Conservation (phyloP, 2,329 filamentous ascomycete genomes). For the Hymenotorrendiella dingleyae region DNA sequence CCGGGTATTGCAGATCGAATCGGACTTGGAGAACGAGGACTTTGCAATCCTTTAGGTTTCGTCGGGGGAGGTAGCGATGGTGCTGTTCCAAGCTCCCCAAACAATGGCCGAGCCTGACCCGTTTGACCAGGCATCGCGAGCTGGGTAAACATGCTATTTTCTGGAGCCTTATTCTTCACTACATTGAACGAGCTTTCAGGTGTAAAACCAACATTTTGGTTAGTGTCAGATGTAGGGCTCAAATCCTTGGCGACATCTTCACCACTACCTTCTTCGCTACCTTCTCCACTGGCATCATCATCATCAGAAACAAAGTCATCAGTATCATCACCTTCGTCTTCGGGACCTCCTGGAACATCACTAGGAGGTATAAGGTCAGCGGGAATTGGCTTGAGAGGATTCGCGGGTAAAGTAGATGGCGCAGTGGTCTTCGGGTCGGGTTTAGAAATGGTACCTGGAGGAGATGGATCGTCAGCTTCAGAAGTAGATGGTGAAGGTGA, state of each 20-base stretch:
- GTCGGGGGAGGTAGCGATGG: conserved; percentile 46
- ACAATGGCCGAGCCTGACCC: conserved; percentile 37
- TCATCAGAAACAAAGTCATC: conserved; percentile 24
- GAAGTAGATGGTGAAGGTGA: conserved; percentile 39
- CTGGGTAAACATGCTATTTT: conserved; percentile 35
- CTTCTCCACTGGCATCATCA: conserved; percentile 36
- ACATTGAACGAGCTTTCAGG: conserved; percentile 54
- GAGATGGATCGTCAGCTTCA: conserved; percentile 34
- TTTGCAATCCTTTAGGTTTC: conserved; percentile 37
- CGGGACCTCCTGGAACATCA: conserved; percentile 28
- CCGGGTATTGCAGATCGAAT: conserved; percentile 52
- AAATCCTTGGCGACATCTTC: conserved; percentile 60
- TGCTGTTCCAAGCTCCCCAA: conserved; percentile 49
- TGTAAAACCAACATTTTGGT: conserved; percentile 45
- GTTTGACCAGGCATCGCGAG: conserved; percentile 41
- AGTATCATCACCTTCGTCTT: conserved; percentile 27
- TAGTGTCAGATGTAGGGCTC: conserved; percentile 43
- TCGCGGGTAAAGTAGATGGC: conserved; percentile 4
- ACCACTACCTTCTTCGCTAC: conserved; percentile 46
- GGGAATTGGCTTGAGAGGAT: conserved; percentile 13
- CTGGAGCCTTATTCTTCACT: conserved; percentile 36
- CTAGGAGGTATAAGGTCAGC: conserved; percentile 21
- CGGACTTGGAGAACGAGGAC: conserved; percentile 68
- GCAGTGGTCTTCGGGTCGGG: conserved; percentile 9
- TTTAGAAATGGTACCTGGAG: conserved; percentile 33